phyloP scores from a whole-genome alignment of 106 monocot genomes.

The Dioscorea dumetorum region DNA sequence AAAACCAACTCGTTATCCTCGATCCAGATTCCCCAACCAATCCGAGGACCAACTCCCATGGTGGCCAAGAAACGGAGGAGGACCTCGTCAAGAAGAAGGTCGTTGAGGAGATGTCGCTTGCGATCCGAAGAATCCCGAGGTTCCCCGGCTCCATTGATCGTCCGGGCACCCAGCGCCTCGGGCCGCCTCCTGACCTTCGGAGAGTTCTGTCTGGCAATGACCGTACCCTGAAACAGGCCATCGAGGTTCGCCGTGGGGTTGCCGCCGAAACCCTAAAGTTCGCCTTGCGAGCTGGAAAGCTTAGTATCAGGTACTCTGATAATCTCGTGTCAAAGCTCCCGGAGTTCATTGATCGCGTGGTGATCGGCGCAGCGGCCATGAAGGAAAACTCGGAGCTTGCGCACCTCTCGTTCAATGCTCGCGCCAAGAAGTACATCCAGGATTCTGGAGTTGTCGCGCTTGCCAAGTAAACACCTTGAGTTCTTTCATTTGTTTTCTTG shows the following conservation, averaged over 20 bases:
- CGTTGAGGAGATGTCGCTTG: conserved; percentile 47
- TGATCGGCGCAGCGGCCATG: conserved; percentile 75
- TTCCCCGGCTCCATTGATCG: conserved; percentile 78
- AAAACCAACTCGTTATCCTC: no score
- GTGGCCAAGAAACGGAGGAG: conserved; percentile 8
- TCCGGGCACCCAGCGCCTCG: conserved; percentile 20
- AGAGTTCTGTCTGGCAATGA: conserved; percentile 11
- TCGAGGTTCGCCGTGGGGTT: conserved; percentile 69
- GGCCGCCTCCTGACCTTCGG: background rate
- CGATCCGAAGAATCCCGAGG: conserved; percentile 33
- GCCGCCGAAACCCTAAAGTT: conserved; percentile 60
- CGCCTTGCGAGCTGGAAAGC: conserved; percentile 43
- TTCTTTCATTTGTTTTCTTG: background rate
- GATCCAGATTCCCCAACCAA: background rate
- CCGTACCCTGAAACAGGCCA: conserved; percentile 38
- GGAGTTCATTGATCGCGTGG: conserved; percentile 61
- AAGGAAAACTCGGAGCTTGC: conserved; percentile 48
- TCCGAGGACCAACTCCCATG: background rate
- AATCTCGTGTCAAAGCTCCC: conserved; percentile 44
- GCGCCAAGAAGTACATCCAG: conserved; percentile 61
- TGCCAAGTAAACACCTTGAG: conserved; percentile 25
- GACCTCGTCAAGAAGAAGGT: conserved; percentile 23
- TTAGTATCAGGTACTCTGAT: conserved; percentile 62
- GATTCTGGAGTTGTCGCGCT: conserved; percentile 69
- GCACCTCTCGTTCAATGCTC: conserved; percentile 72